Base-by-base conservation (phyloP, 2,329 filamentous ascomycete species). In the Botrytis hyacinthi region DNA sequence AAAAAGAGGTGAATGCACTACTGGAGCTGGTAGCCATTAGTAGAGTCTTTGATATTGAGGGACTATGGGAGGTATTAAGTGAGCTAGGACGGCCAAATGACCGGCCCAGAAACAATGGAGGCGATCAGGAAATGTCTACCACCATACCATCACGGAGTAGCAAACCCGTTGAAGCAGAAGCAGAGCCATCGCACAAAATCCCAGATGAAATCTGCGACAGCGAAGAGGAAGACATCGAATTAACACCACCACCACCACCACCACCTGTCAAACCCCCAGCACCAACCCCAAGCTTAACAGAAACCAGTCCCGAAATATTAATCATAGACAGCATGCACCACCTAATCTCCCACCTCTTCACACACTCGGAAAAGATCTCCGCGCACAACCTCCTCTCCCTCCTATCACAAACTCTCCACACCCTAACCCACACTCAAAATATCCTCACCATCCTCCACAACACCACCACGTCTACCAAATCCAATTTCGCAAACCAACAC, bases 41-140 rank as follows among this genome's bases (percentile, higher is more conserved):
- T 37, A 83, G 86, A 37, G 84, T 90, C 1, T 91, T 91, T 76
- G 88, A 90, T 74, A 76, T 89, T 18, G 84, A 89, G 63, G 89
- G 89, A 0, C 76, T 91, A 29, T 86, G 84, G 84, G 87, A 90
- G 78, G 87, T 87, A 1, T 77, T 91, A 48, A 80, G 79, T 2
- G 89, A 91, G 76, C 76, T 89, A 51, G 40, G 74, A 68, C 26
- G 57, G 42, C 51, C 48, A 62, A 9, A 37, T 6, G n/a, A 26
- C 35, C 14, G 2, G 4, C 12, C 3, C 1, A 54, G n/a, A n/a
- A 35, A 68, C 4, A 14, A 70, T 35, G 35, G 14, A 3, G 32
- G 3, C n/a, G n/a, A 46, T 44, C 42, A 40, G 10, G 61, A 65
- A 26, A 37, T 35, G 26, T 35, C 22, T 9, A 40, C 69, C 4